These are phyloP conservation scores for Peniophora sp. DNA, from an alignment of 1,284 basidiomycete genomes.

Conservation along the genomic window DNA sequence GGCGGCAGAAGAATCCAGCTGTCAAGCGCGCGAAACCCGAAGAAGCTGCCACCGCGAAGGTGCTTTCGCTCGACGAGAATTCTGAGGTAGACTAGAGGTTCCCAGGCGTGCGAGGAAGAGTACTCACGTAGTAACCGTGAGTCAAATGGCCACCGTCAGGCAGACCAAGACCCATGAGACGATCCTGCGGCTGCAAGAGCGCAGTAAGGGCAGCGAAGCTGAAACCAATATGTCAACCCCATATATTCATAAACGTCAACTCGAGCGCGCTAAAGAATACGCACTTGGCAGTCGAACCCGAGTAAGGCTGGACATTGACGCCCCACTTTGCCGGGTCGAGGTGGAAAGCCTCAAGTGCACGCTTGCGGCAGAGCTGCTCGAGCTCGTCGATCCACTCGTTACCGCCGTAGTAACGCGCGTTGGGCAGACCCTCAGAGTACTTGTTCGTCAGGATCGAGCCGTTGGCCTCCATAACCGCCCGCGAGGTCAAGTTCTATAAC, in stretches of 20 bases:
- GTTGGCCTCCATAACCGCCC: constrained; percentile 96
- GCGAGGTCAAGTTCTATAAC: constrained; percentile 83
- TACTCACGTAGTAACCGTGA: constrained; percentile 87
- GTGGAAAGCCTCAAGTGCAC: constrained; percentile 95
- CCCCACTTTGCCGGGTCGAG: constrained; percentile 93
- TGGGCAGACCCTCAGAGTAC: constrained; percentile 93
- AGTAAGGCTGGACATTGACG: constrained; percentile 99
- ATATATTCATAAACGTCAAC: neutral
- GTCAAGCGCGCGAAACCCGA: neutral
- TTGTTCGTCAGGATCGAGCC: constrained; percentile 99
- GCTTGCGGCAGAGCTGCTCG: constrained; percentile 90
- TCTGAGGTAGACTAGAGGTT: neutral
- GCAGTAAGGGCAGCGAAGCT: constrained; percentile 98
- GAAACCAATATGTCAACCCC: constrained; percentile 1
- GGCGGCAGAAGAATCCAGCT: neutral
- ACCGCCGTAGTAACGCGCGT: constrained; percentile 96
- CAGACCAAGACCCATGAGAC: constrained; percentile 98
- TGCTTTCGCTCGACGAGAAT: too few species aligned
- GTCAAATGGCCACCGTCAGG: constrained; percentile 98
- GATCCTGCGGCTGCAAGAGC: constrained; percentile 94
- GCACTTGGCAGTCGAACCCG: constrained; percentile 61
- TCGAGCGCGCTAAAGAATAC: neutral
- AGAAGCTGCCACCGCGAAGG: too few species aligned
- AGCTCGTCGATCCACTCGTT: constrained; percentile 97
- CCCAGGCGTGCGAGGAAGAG: neutral